A percentile compares a stretch with the other conserved stretches of the same genome.
phyloP scores from a whole-genome alignment of 176 grass and related monocot genomes.

The Carex cristatella region DNA sequence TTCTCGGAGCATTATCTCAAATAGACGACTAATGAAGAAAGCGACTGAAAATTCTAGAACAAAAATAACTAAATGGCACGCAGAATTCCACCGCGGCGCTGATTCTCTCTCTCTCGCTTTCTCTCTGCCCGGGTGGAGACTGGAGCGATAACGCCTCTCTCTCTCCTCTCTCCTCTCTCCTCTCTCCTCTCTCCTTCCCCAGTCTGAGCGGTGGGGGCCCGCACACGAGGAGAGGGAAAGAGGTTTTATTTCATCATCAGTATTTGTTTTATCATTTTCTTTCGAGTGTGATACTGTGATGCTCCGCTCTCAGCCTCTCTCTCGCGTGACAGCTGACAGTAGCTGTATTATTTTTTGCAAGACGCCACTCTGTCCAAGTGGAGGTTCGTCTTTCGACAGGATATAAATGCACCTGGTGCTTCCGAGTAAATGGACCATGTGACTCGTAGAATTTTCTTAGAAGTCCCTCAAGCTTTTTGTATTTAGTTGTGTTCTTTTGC shows the following conservation, averaged over 20 bases:
- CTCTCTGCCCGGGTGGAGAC: neutral
- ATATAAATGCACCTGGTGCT: neutral
- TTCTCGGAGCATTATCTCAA: neutral
- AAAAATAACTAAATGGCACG: neutral
- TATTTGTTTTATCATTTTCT: neutral
- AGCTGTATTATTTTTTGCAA: constrained; percentile 6
- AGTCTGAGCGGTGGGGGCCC: neutral
- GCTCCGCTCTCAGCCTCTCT: neutral
- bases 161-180: neutral
- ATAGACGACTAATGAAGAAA: neutral
- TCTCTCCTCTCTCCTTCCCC: neutral
- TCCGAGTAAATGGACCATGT: neutral
- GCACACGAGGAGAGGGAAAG: constrained; percentile 3
- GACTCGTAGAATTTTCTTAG: neutral
- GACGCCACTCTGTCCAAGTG: constrained; percentile 2
- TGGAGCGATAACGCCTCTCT: neutral
- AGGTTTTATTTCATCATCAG: neutral
- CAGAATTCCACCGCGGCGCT: neutral
- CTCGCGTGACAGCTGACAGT: constrained; percentile 33
- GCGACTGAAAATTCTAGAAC: neutral
- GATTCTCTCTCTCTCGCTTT: neutral
- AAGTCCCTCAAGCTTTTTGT: no score
- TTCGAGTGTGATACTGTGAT: neutral
- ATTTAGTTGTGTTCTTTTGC: no score
- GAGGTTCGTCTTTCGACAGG: neutral